A percentile compares a stretch with the other conserved stretches of the same genome.
phyloP scores from a whole-genome alignment of 225 moss, liverwort and hornwort species.

The Bryoerythrophyllum caledonicum region DNA sequence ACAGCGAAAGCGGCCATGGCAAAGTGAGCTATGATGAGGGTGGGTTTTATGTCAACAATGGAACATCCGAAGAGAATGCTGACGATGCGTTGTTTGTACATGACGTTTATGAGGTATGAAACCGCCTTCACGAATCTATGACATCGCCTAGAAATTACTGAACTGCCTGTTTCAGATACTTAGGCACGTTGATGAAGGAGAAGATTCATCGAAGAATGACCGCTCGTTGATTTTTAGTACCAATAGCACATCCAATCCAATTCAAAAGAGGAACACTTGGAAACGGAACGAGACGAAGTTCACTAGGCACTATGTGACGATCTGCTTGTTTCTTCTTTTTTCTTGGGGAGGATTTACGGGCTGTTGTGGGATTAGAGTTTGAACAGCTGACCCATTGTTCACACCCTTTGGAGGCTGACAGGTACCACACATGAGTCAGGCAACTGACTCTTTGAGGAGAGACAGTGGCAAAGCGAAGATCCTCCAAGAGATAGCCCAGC shows the following conservation, averaged over 20 bases:
- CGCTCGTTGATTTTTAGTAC: not conserved
- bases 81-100: constrained; percentile 40
- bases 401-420: constrained; percentile 54
- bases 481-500: constrained; percentile 56
- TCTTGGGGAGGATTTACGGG: constrained; percentile 17
- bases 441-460: constrained; percentile 46
- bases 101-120: constrained; percentile 62
- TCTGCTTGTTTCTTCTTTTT: not conserved
- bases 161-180: constrained; percentile 25
- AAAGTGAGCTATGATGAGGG: constrained; percentile 6
- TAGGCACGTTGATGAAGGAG: constrained; percentile 11
- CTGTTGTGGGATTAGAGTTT: constrained; percentile 25
- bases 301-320: not conserved
- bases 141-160: constrained; percentile 5
- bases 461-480: constrained; percentile 58
- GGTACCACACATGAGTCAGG: constrained; percentile 55
- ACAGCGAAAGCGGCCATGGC: not conserved
- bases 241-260: not conserved
- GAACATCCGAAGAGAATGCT: constrained; percentile 2
- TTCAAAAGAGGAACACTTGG: constrained; percentile 11
- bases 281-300: not conserved
- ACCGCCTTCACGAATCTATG: constrained; percentile 20
- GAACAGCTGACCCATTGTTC: constrained; percentile 41
- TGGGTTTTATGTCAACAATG: not conserved
- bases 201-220: constrained; percentile 7